Conservation (phyloP, 352 stramenopile species). For the Elongisporangium anandrum region DNA sequence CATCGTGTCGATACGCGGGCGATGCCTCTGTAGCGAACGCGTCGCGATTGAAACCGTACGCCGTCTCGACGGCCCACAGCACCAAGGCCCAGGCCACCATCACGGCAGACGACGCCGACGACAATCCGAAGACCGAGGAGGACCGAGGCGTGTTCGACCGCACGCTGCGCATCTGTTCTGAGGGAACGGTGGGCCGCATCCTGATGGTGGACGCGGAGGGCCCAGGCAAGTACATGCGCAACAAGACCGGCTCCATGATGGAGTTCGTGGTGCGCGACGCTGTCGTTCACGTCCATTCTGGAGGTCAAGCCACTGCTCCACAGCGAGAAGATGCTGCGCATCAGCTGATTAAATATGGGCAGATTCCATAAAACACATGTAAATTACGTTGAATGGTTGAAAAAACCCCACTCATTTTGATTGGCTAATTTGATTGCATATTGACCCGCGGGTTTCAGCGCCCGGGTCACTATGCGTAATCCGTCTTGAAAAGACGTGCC, state of each 20-base stretch:
- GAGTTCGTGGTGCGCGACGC: slow-evolving; percentile 21
- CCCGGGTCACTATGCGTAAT: too few relatives aligned
- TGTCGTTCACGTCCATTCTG: slow-evolving; percentile 21
- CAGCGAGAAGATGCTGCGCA: slow-evolving; percentile 16
- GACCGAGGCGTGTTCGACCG: slow-evolving; percentile 25
- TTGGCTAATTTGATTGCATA: too few relatives aligned
- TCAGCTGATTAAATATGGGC: neutral
- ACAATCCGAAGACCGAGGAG: neutral
- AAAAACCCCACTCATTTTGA: too few relatives aligned
- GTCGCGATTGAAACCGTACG: too few relatives aligned
- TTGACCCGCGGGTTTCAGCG: too few relatives aligned
- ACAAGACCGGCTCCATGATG: slow-evolving; percentile 5
- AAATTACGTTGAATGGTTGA: too few relatives aligned
- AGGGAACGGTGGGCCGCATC: slow-evolving; percentile 15
- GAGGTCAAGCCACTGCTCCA: slow-evolving; percentile 29
- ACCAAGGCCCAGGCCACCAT: slow-evolving; percentile 1
- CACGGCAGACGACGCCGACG: neutral
- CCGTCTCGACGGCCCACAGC: neutral
- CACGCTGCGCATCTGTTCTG: slow-evolving; percentile 11
- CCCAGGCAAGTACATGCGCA: slow-evolving; percentile 9
- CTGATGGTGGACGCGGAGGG: slow-evolving; percentile 21
- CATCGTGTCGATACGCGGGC: neutral
- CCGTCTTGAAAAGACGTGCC: too few relatives aligned
- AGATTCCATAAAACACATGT: too few relatives aligned
- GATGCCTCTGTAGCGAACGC: too few relatives aligned